Conservation (phyloP, 495 filamentous ascomycete genomes). For the Trichoderma reesei region DNA sequence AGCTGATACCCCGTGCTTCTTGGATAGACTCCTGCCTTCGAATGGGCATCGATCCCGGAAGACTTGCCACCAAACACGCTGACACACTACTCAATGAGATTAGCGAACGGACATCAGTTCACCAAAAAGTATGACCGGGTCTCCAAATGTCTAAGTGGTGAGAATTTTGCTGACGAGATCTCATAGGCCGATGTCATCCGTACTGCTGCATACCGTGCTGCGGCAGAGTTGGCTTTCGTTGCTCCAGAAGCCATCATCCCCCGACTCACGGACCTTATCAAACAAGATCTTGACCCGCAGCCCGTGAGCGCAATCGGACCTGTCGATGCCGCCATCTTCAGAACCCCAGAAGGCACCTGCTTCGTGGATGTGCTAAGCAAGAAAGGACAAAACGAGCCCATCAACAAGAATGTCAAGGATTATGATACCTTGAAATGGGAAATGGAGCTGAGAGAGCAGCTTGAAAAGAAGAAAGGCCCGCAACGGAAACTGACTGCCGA, state of each 20-base stretch:
- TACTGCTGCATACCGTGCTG: conserved; percentile 64
- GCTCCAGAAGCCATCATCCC: conserved; percentile 75
- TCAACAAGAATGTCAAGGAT: conserved; percentile 78
- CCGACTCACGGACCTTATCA: conserved; percentile 61
- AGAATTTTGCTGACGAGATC: conserved; percentile 19
- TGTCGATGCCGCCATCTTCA: conserved; percentile 81
- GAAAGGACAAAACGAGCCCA: conserved; percentile 53
- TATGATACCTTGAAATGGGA: conserved; percentile 97
- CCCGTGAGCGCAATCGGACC: conserved; percentile 64
- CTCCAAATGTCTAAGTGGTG: neutral
- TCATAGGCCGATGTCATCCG: conserved; percentile 37
- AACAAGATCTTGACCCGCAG: conserved; percentile 53
- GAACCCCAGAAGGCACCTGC: conserved; percentile 73
- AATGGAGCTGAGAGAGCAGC: conserved; percentile 75
- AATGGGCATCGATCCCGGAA: conserved; percentile 71
- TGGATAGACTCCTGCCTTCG: conserved; percentile 86
- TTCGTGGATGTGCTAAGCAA: conserved; percentile 86
- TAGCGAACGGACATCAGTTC: conserved; percentile 33
- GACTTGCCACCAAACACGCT: conserved; percentile 50
- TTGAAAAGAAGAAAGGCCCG: conserved; percentile 85
- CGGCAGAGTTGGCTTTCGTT: conserved; percentile 87
- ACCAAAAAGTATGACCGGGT: conserved; percentile 33
- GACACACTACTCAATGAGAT: conserved; percentile 39
- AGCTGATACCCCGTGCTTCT: conserved; percentile 62
- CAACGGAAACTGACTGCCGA: conserved; percentile 84